Percentiles rank a stretch among this genome's conserved stretches.
These are phyloP conservation scores for Ophiostoma ips DNA, from an alignment of 2,329 filamentous ascomycete genomes.

Conservation along the genomic window DNA sequence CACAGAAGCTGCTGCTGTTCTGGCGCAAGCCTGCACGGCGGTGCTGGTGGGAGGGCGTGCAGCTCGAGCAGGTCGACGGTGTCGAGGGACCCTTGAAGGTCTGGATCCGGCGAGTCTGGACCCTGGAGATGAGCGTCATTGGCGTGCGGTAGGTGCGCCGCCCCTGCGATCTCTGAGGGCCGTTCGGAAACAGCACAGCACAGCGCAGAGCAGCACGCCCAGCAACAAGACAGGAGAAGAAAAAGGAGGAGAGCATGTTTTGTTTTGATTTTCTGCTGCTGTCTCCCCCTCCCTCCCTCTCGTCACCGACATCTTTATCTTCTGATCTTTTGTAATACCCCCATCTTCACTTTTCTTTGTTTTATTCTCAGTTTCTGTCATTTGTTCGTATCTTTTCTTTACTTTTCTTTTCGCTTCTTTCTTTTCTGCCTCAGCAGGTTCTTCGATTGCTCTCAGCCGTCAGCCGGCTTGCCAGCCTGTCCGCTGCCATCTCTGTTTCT, in stretches of 20 bases:
- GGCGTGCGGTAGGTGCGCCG: constrained; percentile 48
- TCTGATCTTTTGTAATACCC: neutral
- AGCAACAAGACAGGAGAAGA: neutral
- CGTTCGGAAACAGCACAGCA: too few species aligned
- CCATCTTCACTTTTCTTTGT: neutral
- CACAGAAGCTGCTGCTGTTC: constrained; percentile 91
- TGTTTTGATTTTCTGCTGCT: too few species aligned
- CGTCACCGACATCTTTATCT: neutral
- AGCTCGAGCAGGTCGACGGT: constrained; percentile 77
- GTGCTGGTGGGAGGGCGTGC: constrained; percentile 99
- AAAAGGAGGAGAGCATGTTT: neutral
- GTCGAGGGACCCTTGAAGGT: constrained; percentile 89
- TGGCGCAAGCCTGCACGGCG: constrained; percentile 93
- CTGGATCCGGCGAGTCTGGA: constrained; percentile 97
- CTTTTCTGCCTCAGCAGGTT: neutral
- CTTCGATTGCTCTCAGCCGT: neutral
- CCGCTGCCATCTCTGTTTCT: neutral
- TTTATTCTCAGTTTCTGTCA: neutral
- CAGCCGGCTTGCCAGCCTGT: neutral
- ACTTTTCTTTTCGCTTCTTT: neutral
- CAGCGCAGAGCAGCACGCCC: too few species aligned
- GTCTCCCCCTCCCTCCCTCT: neutral
- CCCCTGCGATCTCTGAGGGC: neutral
- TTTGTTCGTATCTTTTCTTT: neutral
- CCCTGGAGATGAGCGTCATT: constrained; percentile 93